Base-by-base conservation (phyloP, 352 stramenopile species). In the Labyrinthula sp. region DNA sequence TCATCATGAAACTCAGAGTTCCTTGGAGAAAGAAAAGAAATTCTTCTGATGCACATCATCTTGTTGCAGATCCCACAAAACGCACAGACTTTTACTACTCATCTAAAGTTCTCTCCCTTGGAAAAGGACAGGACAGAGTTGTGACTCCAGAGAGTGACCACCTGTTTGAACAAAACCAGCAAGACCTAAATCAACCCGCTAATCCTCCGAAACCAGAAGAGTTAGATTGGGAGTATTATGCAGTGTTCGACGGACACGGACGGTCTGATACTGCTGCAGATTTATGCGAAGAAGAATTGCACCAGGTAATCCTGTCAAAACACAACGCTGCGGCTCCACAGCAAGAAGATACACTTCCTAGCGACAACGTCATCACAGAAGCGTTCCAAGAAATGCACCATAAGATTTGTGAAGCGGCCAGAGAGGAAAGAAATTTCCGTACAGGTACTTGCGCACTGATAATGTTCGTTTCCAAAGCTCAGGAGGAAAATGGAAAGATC, bases 221-320 rank as follows among this genome's bases (percentile, higher is more conserved):
- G n/a, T n/a, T n/a, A n/a, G n/a, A n/a, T n/a, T n/a, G n/a, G n/a
- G n/a, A 52, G 31, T 52, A 50, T 22, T 52, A 45, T 15, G 43
- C 31, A 24, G 43, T 52, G 7, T 52, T 50, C 23, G 43, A 52
- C 34, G 43, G 43, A 23, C 43, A 52, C 34, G 43, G 43, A 23
- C 40, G 31, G 6, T 52, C 43, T 1, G 43, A 31, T 5, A 31
- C 43, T 14, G 43, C 43, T 24, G 43, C 43, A 7, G 43, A 52
- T 10, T 10, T 52, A 7, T 52, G 43, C 21, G 43, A 45, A 12
- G 17, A 9, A 15, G 23, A 33, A 1, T 35, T 52, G n/a, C 33
- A 50, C 20, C 20, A 50, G 15, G 43, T 12, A 9, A 18, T 54
- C n/a, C 10, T 35, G 26, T 23, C 25, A 30, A 47, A 6, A 40